A percentile compares a stretch with the other conserved stretches of the same genome.
phyloP scores from a whole-genome alignment of 108 stramenopile genomes.

The Cylindrotheca closterium region DNA sequence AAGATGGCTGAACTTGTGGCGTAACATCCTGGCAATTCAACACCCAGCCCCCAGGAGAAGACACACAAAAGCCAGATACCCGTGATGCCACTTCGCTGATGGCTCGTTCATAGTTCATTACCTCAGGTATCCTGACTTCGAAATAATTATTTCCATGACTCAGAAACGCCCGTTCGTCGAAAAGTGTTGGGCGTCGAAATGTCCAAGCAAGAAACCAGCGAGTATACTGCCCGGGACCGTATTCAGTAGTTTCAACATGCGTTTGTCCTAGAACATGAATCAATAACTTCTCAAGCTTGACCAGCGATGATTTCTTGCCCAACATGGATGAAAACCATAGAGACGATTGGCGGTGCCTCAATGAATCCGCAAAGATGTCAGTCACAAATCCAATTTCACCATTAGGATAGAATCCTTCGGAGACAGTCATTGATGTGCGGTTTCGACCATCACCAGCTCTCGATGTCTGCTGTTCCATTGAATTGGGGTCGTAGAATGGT shows the following conservation, averaged over 20 bases:
- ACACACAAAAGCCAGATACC: slow-evolving; percentile 33
- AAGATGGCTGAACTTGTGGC: background rate
- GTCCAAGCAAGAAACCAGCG: slow-evolving; percentile 96
- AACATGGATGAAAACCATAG: slow-evolving; percentile 86
- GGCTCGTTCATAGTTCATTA: background rate
- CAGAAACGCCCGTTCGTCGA: slow-evolving; percentile 8
- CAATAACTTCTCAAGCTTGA: slow-evolving; percentile 45
- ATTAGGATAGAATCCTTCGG: slow-evolving; percentile 65
- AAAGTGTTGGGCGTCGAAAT: slow-evolving; percentile 38
- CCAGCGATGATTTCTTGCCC: slow-evolving; percentile 64
- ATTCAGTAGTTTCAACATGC: slow-evolving; percentile 74
- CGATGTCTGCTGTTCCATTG: slow-evolving; percentile 26
- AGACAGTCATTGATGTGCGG: slow-evolving; percentile 62
- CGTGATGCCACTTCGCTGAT: slow-evolving; percentile 30
- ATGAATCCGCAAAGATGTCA: slow-evolving; percentile 46
- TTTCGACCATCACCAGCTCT: slow-evolving; percentile 64
- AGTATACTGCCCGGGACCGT: slow-evolving; percentile 80
- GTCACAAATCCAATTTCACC: slow-evolving; percentile 55
- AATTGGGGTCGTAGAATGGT: slow-evolving; percentile 82
- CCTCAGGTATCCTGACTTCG: background rate
- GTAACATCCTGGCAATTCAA: slow-evolving; percentile 18
- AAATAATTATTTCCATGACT: slow-evolving; percentile 7
- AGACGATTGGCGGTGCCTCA: slow-evolving; percentile 27
- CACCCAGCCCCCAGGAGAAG: slow-evolving; percentile 30
- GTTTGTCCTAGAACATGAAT: slow-evolving; percentile 53